These are phyloP conservation scores for Penicillium sp. DNA, from an alignment of 2,329 filamentous ascomycete genomes.

Conservation along the genomic window DNA sequence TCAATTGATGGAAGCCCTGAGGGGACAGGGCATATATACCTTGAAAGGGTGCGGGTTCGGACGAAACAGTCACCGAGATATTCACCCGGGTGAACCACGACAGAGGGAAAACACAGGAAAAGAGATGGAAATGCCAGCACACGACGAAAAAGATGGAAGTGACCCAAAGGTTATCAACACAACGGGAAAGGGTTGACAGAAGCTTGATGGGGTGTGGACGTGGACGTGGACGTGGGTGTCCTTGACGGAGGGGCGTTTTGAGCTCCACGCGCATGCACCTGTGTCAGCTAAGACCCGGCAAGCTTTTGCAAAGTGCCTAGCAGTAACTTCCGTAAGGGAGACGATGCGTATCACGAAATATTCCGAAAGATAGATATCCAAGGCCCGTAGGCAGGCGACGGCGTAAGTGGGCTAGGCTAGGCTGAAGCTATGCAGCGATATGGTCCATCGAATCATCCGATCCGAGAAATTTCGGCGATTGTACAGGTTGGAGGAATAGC, in stretches of 20 bases:
- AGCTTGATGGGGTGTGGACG: neutral
- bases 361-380: neutral
- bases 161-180: neutral
- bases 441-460: slow-evolving; percentile 1
- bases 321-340: neutral
- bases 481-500: neutral
- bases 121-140: neutral
- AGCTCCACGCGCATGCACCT: neutral
- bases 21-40: slow-evolving; percentile 15
- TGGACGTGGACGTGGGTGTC: neutral
- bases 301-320: neutral
- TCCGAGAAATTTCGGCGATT: neutral
- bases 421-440: neutral
- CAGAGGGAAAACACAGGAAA: slow-evolving; percentile 1
- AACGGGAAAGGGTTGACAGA: neutral
- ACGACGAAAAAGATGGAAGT: too few relatives aligned
- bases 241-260: neutral
- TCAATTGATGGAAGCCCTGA: neutral
- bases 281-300: neutral
- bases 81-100: slow-evolving; percentile 10
- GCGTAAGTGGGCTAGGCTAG: neutral
- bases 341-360: neutral
- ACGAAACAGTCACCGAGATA: slow-evolving; percentile 6
- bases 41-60: slow-evolving; percentile 3
- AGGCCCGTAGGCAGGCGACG: neutral